phyloP scores from a whole-genome alignment of 306 rosid genomes.

The Gleditsia sinensis region DNA sequence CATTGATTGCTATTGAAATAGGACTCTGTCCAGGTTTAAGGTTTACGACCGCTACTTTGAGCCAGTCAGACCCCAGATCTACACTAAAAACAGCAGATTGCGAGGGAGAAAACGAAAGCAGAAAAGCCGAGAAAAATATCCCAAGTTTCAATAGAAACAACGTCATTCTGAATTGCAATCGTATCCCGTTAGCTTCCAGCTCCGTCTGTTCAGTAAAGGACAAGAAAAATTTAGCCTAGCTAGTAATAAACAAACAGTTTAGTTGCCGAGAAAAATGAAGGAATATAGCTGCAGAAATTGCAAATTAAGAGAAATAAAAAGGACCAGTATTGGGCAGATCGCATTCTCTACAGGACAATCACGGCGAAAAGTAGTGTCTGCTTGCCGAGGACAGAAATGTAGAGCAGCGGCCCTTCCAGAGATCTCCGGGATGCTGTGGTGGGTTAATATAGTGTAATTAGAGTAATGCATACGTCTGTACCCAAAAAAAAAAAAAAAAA shows the following conservation, averaged over 20 bases:
- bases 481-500: too few relatives aligned
- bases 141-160: constrained; percentile 53
- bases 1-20: constrained; percentile 86
- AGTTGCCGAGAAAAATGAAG: background rate
- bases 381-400: constrained; percentile 40
- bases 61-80: constrained; percentile 96
- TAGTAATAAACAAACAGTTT: background rate
- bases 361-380: constrained; percentile 14
- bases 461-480: constrained; percentile 47
- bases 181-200: constrained; percentile 29
- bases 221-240: background rate
- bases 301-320: background rate
- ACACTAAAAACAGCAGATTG: constrained; percentile 87
- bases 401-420: background rate
- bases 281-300: background rate
- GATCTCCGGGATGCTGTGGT: constrained; percentile 13
- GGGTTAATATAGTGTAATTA: background rate
- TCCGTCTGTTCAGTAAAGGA: constrained; percentile 43
- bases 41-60: constrained; percentile 94
- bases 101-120: constrained; percentile 57
- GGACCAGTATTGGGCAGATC: constrained; percentile 50
- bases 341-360: constrained; percentile 51
- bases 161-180: constrained; percentile 54
- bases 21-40: constrained; percentile 93
- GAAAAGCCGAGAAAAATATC: constrained; percentile 41